Evolutionary conservation across 1,284 basidiomycete species (phyloP), one percentile per base, ranked within the genome.

Genomic region (Malassezia equina): DNA sequence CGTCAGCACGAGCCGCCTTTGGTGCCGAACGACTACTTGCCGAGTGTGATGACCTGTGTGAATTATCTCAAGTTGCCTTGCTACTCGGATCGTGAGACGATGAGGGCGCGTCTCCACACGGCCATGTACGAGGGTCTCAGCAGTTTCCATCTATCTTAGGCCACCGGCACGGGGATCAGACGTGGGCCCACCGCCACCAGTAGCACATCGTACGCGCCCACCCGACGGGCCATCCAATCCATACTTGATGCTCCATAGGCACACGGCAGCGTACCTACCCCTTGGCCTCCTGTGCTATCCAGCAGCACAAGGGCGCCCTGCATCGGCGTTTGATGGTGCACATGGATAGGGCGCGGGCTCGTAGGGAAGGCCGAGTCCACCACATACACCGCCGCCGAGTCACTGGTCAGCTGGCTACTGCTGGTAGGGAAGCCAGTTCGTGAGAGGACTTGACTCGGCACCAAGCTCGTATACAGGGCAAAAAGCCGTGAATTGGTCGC

Each of bases 31-130:
- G 88, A 94, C 75, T 94, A 94, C 74, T 79, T 98, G 34, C 93
- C 93, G 0, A 91, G 88, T 72, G 91, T 96, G 42, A 96, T 96
- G 93, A 96, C 93, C 9, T 98, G 93, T 75, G 91, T 93, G 63
- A 94, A 95, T 54, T 77, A 71, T 47, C 64, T 72, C 53, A 74
- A 74, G 62, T 60, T 74, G 58, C 71, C 71, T 21, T 58, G 51
- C 44, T 74, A 72, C 59, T 66, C 67, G 15, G 59, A 55, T 39
- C 55, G 62, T 27, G 66, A 71, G 17, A 60, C 59, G 51, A 71
- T 74, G 70, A 58, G 62, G 47, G 43, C 57, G 28, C 53, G 69
- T 5, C 58, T 74, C 13, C 51, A 60, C 28, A 67, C 61, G 21
- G 71, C 71, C 32, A 69, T 74, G 64, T 58, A 58, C 43, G 71